These are phyloP conservation scores for Crithidia bombi DNA, from an alignment of 208 protist genomes.

Conservation along the genomic window DNA sequence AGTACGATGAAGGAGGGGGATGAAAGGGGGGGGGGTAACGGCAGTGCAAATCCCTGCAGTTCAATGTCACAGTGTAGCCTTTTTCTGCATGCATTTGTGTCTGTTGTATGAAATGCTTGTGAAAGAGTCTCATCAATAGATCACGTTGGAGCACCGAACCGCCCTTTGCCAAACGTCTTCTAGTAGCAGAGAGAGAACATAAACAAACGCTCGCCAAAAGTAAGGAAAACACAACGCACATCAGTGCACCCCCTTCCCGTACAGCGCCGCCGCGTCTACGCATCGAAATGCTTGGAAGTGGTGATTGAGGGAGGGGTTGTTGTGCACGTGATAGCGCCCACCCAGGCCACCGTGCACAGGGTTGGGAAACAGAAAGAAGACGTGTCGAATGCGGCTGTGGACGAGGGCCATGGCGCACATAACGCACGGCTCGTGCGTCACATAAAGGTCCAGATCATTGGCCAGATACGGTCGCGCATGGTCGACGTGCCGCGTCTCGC, in stretches of 20 bases:
- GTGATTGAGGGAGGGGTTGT: constrained; percentile 86
- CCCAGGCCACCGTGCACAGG: constrained; percentile 70
- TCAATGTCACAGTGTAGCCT: no score
- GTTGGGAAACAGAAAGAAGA: constrained; percentile 86
- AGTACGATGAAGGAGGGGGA: no score
- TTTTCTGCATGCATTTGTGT: no score
- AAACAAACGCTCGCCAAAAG: not conserved
- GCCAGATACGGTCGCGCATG: constrained; percentile 80
- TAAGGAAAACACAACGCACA: not conserved
- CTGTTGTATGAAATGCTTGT: no score
- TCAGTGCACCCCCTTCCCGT: not conserved
- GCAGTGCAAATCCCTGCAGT: no score
- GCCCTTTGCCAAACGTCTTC: no score
- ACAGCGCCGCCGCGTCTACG: constrained; percentile 33
- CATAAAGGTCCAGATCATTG: constrained; percentile 81
- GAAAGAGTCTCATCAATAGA: no score
- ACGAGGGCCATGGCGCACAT: constrained; percentile 96
- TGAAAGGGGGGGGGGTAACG: no score
- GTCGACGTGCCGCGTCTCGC: constrained; percentile 1
- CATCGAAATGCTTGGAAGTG: constrained; percentile 77
- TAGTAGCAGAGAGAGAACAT: not conserved
- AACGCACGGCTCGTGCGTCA: constrained; percentile 93
- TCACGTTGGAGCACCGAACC: no score
- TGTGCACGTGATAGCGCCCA: constrained; percentile 66
- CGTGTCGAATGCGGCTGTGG: constrained; percentile 86